Base-by-base conservation (phyloP, 1,284 basidiomycete genomes). In the Tilletia indica region DNA sequence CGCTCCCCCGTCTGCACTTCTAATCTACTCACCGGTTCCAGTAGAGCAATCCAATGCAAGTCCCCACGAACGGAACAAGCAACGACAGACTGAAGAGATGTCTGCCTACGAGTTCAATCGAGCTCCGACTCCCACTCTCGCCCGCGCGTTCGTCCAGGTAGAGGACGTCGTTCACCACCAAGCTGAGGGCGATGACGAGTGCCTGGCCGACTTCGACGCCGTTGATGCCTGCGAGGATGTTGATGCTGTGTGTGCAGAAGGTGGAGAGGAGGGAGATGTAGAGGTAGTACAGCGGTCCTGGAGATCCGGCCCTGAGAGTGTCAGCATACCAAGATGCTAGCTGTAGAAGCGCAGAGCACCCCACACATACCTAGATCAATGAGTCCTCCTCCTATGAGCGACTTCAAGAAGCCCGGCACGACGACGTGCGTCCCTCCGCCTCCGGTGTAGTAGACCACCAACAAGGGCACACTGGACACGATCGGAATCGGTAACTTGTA, bases 181-280 rank as follows among this genome's bases (percentile, higher is more conserved):
- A 91, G 0, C 93, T 96, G 16, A 93, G 75, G 2, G 93, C 92
- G 76, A 99, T 99, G 74, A 99, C 89, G 45, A 98, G 86, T 0
- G 95, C 93, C 86, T 99, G 97, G 69, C 91, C 90, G 2, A 84
- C 85, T 87, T 99, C 97, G 0, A 97, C 91, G 12, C 96, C 97
- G 83, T 99, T 99, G 80, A 98, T 93, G 4, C 97, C 97, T 2
- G 96, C 97, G 8, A 99, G 89, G 78, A 99, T 99, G 85, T 99
- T 99, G 88, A 99, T 97, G 84, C 92, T 92, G 86, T 99, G 99
- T 14, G 95, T 98, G 72, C 93, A 91, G 85, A 99, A 99, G 0
- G 94, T 99, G 16, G 95, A 97, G 9, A 99, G 87, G 47, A 98
- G 86, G 5, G 93, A 90, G 91, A 99, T 97, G 87, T 98, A 99